Conservation (phyloP, 495 filamentous ascomycete species). For the Paragyromitra xinjiangensis region DNA sequence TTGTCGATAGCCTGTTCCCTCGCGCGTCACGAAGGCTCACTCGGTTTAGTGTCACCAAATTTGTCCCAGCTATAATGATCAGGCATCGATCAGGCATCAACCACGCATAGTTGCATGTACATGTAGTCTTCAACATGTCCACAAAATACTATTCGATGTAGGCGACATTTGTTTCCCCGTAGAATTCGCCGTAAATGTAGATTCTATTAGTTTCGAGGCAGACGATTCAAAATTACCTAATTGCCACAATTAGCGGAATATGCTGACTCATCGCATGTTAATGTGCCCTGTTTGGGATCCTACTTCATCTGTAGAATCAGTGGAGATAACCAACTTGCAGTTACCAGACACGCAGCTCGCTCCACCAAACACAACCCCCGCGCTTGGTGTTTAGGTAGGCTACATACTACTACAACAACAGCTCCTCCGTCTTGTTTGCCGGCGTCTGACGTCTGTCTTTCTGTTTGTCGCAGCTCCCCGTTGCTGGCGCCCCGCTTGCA, state of each 20-base stretch:
- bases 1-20: too few species aligned
- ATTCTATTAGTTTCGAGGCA: not conserved
- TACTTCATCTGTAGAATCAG: conserved; percentile 32
- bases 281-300: conserved; percentile 41
- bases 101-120: not conserved
- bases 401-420: conserved; percentile 46
- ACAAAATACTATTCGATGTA: not conserved
- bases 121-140: not conserved
- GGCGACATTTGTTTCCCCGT: not conserved
- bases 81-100: not conserved
- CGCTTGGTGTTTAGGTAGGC: conserved; percentile 50
- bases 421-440: conserved; percentile 44
- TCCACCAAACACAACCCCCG: conserved; percentile 52
- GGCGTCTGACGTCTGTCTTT: conserved; percentile 43
- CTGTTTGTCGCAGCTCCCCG: conserved; percentile 50
- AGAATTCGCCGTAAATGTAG: not conserved
- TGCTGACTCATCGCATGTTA: conserved; percentile 52
- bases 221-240: conserved; percentile 24
- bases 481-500: conserved; percentile 50
- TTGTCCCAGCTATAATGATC: not conserved
- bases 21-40: conserved; percentile 29
- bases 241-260: conserved; percentile 45
- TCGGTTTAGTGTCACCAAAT: conserved; percentile 6
- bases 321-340: conserved; percentile 48
- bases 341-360: conserved; percentile 47